Base-by-base conservation (phyloP, 2,329 filamentous ascomycete species). In the Achaetomium macrosporum region DNA sequence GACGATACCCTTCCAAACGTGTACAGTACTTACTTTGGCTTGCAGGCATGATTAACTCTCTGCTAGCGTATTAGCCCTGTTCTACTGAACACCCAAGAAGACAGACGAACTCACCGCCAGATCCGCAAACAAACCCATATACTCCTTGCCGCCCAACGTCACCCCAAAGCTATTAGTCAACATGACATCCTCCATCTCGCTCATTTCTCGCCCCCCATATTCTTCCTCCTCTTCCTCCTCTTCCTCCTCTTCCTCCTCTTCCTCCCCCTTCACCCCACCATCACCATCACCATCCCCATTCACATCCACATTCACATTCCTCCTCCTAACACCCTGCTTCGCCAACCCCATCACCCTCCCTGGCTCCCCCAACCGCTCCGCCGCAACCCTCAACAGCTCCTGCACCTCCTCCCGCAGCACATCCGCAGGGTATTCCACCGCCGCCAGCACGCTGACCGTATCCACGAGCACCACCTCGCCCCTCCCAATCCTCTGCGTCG, bases 151-250 rank as follows among this genome's bases (percentile, higher is more conserved):
- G 2, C 56, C 63, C 10, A 69, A 37, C n/a, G 51, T 49, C 29
- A 63, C 62, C 17, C 58, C 63, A 53, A 70, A 70, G 2, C 65
- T 60, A 51, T 71, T 71, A 1, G 66, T 69, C 42, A 67, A 59
- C 53, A 72, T 53, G 8, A 71, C 52, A 40, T 70, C 66, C 58
- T 72, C 69, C 35, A 69, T 59, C 29, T 60, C 61, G 7, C 57
- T 66, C 39, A 45, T 36, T 25, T 25, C 25, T 7, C 7, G 25
- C 25, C 4, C 25, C 25, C 25, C 25, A 25, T 25, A 4, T 7
- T 25, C 25, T 25, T 25, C 25, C 7, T 25, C 25, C 7, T 25
- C 25, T 4, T 25, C 25, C 7, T 25, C 25, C 25, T 7, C 25
- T 25, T 25, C 25, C 25, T 25, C 4, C 7, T 25, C 25, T 7